phyloP scores from a whole-genome alignment of 257 asterid genomes.

The Coffea eugenioides region DNA sequence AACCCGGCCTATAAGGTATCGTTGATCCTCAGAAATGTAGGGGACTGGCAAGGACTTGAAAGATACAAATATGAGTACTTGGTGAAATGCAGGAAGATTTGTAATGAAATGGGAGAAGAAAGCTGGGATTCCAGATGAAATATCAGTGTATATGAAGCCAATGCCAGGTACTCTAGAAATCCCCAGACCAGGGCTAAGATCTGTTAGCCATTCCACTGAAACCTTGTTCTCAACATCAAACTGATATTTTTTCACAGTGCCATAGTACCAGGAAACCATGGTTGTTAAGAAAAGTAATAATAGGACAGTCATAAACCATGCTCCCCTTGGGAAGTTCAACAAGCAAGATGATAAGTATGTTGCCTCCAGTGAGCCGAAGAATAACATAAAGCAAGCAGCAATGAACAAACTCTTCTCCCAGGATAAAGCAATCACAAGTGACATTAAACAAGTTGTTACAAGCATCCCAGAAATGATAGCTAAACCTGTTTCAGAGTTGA shows the following conservation, averaged over 20 bases:
- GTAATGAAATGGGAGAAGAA: constrained; percentile 86
- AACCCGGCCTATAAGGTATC: constrained; percentile 77
- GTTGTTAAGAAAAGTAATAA: constrained; percentile 46
- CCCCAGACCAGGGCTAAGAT: constrained; percentile 71
- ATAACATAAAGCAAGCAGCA: constrained; percentile 54
- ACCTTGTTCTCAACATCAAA: constrained; percentile 80
- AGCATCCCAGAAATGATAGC: constrained; percentile 68
- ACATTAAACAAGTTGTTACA: constrained; percentile 87
- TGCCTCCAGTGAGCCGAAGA: constrained; percentile 72
- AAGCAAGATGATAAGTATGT: constrained; percentile 57
- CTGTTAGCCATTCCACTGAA: constrained; percentile 78
- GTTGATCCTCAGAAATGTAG: constrained; percentile 45
- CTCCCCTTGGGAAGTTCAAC: constrained; percentile 64
- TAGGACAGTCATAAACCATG: constrained; percentile 66
- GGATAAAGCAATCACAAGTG: constrained; percentile 74
- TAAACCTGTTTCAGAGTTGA: constrained; percentile 48
- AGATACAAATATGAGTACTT: constrained; percentile 69
- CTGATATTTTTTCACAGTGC: constrained; percentile 72
- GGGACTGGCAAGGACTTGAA: constrained; percentile 80
- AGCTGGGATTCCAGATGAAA: constrained; percentile 78
- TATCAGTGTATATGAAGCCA: constrained; percentile 74
- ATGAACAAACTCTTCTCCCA: constrained; percentile 61
- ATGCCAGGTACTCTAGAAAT: constrained; percentile 83
- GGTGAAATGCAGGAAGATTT: constrained; percentile 87
- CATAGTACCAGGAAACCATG: constrained; percentile 94